Evolutionary conservation across 495 filamentous ascomycete genomes (phyloP).

Genomic region (Xylaria curta): DNA sequence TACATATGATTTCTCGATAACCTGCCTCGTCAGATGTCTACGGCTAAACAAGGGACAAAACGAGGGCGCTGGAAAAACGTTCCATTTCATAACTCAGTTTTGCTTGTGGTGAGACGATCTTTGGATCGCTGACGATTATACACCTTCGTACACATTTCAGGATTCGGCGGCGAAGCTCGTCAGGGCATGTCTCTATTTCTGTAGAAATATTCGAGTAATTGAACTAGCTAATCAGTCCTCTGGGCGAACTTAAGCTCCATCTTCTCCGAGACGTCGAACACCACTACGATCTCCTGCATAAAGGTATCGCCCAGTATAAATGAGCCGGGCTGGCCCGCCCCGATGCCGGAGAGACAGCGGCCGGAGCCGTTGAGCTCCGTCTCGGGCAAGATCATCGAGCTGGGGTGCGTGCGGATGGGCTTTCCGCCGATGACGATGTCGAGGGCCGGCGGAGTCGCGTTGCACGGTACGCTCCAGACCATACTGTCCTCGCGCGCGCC

Average conservation of each 20-base stretch:
- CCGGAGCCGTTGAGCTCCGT: no score
- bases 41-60: no score
- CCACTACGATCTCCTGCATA: conserved; percentile 63
- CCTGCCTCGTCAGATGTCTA: no score
- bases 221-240: not conserved
- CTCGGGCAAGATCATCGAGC: no score
- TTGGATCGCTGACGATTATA: not conserved
- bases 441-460: no score
- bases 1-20: no score
- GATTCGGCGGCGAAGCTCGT: not conserved
- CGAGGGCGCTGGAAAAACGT: no score
- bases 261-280: conserved; percentile 61
- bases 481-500: no score
- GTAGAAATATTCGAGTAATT: not conserved
- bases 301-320: conserved; percentile 66
- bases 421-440: no score
- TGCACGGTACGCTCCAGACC: no score
- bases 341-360: not conserved
- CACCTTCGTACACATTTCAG: not conserved
- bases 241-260: conserved; percentile 47
- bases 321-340: conserved; percentile 25
- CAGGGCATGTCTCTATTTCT: not conserved
- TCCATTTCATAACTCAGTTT: not conserved
- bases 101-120: not conserved
- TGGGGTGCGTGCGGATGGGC: no score